Base-by-base conservation (phyloP, 805 yeast genomes). In the Pichia pseudocactophila region DNA sequence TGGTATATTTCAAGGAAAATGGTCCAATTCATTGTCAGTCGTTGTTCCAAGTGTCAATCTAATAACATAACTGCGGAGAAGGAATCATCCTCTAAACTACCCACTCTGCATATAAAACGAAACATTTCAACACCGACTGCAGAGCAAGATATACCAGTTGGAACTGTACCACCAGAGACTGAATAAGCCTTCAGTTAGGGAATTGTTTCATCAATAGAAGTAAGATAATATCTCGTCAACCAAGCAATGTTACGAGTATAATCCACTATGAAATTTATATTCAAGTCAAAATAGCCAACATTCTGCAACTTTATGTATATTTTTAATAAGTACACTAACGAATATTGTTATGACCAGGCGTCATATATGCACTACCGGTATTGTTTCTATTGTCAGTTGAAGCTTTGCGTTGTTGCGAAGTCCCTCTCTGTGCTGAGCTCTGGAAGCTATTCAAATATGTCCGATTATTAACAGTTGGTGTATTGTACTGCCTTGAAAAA, bases 1-100 rank as follows among this genome's bases (percentile, higher is more conserved):
- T 58, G 62, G 62, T 58, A 58, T 45, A 58, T 58, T 25, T 55
- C 59, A 7, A 48, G 53, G 32, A 57, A 53, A 41, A 49, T 56
- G 22, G 60, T 58, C 28, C 51, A 54, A 22, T 58, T 45, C 40
- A 50, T 58, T 19, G 41, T 57, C n/a, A 43, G 41, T 10, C 43
- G 43, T 5, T 58, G 62, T 45, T 37, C 37, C 15, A 37, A 43
- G 12, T 58, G 62, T 40, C 31, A 45, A 12, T 41, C 37, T 5
- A 30, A n/a, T n/a, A n/a, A n/a, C n/a, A n/a, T n/a, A n/a, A n/a
- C n/a, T n/a, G n/a, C n/a, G n/a, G n/a, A n/a, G n/a, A n/a, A n/a
- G n/a, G 33, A 26, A 17, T 20, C 15, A 28, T 2, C 15, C n/a
- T 34, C 25, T 22, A 22, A 22, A 22, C 25, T 22, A 6, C 25